Base-by-base conservation (phyloP, 31 red algal species). In the Odonthalia washingtoniensis region DNA sequence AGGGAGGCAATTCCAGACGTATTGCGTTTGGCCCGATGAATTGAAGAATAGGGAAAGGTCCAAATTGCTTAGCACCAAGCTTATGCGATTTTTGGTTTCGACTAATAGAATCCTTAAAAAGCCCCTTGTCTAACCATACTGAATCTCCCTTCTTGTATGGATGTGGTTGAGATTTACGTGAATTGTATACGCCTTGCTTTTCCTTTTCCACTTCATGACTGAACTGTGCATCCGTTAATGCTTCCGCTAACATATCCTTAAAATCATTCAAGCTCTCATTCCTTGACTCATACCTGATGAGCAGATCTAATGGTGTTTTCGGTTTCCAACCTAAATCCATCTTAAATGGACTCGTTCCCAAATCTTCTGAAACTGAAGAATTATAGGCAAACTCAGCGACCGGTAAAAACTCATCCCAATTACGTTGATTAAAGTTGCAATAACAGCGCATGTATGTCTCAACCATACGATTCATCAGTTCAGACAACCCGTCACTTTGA, bases 21-120 rank as follows among this genome's bases (percentile, higher is more conserved):
- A 81, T 14, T n/a, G 52, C 77, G 34, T 81, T 81, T 57, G 33
- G 28, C n/a, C 77, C 77, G 33, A 81, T 37, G 6, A 81, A 34
- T 35, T 81, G 6, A 5, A 24, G 36, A 5, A 28, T 66, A 37
- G 74, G 14, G 40, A 77, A 77, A 16, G 40, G 28, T 14, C 36
- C 74, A 30, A 46, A 77, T 40, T 42, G 30, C 37, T 46, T 77
- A 16, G 6, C 31, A 16, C 14, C 40, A 14, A 77, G 40, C 74
- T 77, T 40, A 40, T 77, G 17, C 9, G 40, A 77, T 49, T 35
- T 14, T 45, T 77, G 74, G 12, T 21, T 46, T 42, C 40, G 41
- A 40, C 39, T 46, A 26, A 46, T 16, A 9, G 74, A 35, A 46
- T 77, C 74, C 28, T 14, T 65, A 57, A 81, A 81, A 26, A 66